Evolutionary conservation across 768 basidiomycete genomes (phyloP).

Genomic region (Xerocomellus amylosporus): DNA sequence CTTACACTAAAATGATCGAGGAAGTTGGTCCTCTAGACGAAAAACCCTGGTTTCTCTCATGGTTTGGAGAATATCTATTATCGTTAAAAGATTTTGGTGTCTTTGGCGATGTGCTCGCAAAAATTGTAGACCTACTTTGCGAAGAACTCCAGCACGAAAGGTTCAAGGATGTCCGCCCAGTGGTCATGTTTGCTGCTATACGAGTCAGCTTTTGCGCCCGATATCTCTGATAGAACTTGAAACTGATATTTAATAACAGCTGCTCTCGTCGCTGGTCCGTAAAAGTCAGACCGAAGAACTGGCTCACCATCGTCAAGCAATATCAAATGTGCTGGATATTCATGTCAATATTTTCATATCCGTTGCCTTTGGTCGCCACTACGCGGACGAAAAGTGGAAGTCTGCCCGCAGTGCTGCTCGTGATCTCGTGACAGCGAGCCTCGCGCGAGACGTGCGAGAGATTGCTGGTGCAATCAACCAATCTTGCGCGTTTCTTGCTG

Average conservation of each 20-base stretch:
- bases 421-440: constrained; percentile 36
- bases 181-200: constrained; percentile 56
- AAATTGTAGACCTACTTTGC: constrained; percentile 69
- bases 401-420: constrained; percentile 41
- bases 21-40: constrained; percentile 32
- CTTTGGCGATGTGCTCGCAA: constrained; percentile 69
- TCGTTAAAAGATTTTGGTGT: constrained; percentile 48
- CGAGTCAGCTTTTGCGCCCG: constrained; percentile 47
- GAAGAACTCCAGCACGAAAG: constrained; percentile 81
- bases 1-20: constrained; percentile 48
- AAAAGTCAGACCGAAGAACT: constrained; percentile 32
- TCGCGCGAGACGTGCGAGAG: constrained; percentile 35
- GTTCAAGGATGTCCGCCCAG: constrained; percentile 56
- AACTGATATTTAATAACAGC: constrained; percentile 22
- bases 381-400: constrained; percentile 41
- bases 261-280: constrained; percentile 34
- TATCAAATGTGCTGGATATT: constrained; percentile 45
- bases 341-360: constrained; percentile 48
- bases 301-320: constrained; percentile 27
- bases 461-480: constrained; percentile 31
- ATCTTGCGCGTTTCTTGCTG: constrained; percentile 36
- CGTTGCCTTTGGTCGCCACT: constrained; percentile 43
- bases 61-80: constrained; percentile 63
- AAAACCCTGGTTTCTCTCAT: constrained; percentile 51
- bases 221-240: background rate